These are phyloP conservation scores for Circinella minor DNA, from an alignment of 371 early-diverging fungal genomes.

Conservation along the genomic window DNA sequence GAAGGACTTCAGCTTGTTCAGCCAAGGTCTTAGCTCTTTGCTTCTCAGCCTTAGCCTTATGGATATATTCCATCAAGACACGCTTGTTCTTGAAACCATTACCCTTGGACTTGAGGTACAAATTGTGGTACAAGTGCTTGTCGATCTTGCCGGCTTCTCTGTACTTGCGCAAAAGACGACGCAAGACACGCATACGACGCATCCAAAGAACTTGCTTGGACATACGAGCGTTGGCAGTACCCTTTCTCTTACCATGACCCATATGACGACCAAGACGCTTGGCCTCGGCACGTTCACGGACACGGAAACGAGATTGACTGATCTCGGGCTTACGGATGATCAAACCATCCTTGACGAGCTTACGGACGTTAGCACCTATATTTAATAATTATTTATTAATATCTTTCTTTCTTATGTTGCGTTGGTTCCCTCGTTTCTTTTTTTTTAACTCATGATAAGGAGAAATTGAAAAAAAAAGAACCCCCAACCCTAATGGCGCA, in stretches of 20 bases:
- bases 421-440: background rate
- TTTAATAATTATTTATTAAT: background rate
- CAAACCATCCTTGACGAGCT: constrained; percentile 97
- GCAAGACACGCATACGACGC: constrained; percentile 98
- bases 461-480: too few species aligned
- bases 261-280: constrained; percentile 99
- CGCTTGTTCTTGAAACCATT: constrained; percentile 99
- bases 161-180: constrained; percentile 98
- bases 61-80: constrained; percentile 99
- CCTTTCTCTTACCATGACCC: constrained; percentile 98
- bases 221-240: constrained; percentile 99
- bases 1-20: constrained; percentile 99
- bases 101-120: constrained; percentile 99
- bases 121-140: constrained; percentile 96
- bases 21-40: constrained; percentile 92
- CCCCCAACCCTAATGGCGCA: background rate
- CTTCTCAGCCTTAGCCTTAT: constrained; percentile 99
- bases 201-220: constrained; percentile 98
- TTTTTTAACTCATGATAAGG: background rate
- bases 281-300: constrained; percentile 91
- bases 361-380: constrained; percentile 94
- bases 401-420: background rate
- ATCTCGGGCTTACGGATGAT: constrained; percentile 97
- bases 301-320: constrained; percentile 95
- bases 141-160: constrained; percentile 98